phyloP scores from a whole-genome alignment of 2,329 filamentous ascomycete genomes.

The Elsinoe arachidis region DNA sequence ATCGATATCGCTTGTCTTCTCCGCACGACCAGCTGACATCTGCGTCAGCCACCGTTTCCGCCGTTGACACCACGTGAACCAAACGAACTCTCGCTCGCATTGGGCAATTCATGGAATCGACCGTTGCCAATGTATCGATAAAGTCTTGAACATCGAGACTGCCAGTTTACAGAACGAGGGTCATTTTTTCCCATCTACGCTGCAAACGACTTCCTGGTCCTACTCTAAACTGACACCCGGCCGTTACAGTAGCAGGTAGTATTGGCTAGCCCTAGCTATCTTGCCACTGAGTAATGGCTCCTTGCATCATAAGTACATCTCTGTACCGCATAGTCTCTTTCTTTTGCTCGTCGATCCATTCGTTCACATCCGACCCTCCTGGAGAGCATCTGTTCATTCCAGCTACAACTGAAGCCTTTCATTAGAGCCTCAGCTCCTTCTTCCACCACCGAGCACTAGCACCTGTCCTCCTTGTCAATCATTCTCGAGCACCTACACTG shows the following conservation, averaged over 20 bases:
- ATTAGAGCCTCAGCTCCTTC: slow-evolving; percentile 55
- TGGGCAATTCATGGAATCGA: not conserved
- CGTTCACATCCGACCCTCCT: slow-evolving; percentile 37
- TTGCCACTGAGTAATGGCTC: not conserved
- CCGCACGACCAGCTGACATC: not conserved
- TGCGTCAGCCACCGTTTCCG: not conserved
- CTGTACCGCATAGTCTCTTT: not conserved
- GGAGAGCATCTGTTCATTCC: slow-evolving; percentile 46
- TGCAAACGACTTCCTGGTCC: not conserved
- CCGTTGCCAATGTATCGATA: not conserved
- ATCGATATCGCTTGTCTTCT: not conserved
- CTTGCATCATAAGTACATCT: not conserved
- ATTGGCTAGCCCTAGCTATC: slow-evolving; percentile 6
- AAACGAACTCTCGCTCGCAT: not conserved
- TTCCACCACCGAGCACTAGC: slow-evolving; percentile 69
- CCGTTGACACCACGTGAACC: not conserved
- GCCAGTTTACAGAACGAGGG: not conserved
- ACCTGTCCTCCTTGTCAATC: slow-evolving; percentile 51
- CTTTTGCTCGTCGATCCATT: slow-evolving; percentile 1
- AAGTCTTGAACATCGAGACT: not conserved
- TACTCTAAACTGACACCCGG: not conserved
- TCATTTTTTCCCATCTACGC: not conserved
- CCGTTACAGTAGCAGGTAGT: slow-evolving; percentile 1
- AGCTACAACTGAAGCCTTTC: slow-evolving; percentile 59
- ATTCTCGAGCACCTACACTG: slow-evolving; percentile 59